Percentiles rank a stretch among this genome's conserved stretches.
phyloP scores from a whole-genome alignment of 495 filamentous ascomycete genomes.

The Talaromyces wortmannii region DNA sequence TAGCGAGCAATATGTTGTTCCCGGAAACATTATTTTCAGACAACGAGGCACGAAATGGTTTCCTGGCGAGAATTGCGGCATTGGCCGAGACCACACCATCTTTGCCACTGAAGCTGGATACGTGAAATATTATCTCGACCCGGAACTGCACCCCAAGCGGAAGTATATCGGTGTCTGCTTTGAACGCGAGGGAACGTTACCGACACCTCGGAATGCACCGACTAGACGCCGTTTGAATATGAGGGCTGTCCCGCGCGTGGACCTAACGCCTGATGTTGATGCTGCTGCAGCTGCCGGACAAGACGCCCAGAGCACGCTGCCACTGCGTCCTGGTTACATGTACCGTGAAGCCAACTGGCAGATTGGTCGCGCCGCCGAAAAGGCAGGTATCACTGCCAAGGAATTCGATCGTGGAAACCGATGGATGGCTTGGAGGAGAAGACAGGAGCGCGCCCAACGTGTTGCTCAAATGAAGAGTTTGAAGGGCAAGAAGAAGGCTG shows the following conservation, averaged over 20 bases:
- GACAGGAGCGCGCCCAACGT: slow-evolving; percentile 40
- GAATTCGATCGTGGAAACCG: slow-evolving; percentile 49
- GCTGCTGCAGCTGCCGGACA: slow-evolving; percentile 15
- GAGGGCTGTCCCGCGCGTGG: slow-evolving; percentile 41
- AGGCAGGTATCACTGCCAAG: slow-evolving; percentile 44
- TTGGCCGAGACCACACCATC: slow-evolving; percentile 98
- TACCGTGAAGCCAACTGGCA: slow-evolving; percentile 80
- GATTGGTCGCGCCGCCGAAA: slow-evolving; percentile 66
- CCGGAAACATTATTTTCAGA: slow-evolving; percentile 96
- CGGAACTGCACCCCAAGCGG: slow-evolving; percentile 65
- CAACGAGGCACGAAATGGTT: slow-evolving; percentile 94
- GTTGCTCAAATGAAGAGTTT: slow-evolving; percentile 52
- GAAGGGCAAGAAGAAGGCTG: slow-evolving; percentile 44
- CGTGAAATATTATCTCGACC: slow-evolving; percentile 94
- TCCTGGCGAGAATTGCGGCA: slow-evolving; percentile 84
- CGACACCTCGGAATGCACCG: slow-evolving; percentile 60
- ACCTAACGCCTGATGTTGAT: slow-evolving; percentile 24
- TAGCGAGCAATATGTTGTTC: slow-evolving; percentile 82
- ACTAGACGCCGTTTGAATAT: slow-evolving; percentile 64
- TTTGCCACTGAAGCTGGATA: slow-evolving; percentile 78
- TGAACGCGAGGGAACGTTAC: slow-evolving; percentile 62
- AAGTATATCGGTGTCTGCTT: slow-evolving; percentile 91
- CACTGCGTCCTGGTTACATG: slow-evolving; percentile 64
- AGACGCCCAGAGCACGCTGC: slow-evolving; percentile 32
- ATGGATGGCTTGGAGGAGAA: slow-evolving; percentile 58